Evolutionary conservation across 768 basidiomycete genomes (phyloP), one percentile per base, ranked within the genome.

Genomic region (Pleurotus salmoneostramineus): DNA sequence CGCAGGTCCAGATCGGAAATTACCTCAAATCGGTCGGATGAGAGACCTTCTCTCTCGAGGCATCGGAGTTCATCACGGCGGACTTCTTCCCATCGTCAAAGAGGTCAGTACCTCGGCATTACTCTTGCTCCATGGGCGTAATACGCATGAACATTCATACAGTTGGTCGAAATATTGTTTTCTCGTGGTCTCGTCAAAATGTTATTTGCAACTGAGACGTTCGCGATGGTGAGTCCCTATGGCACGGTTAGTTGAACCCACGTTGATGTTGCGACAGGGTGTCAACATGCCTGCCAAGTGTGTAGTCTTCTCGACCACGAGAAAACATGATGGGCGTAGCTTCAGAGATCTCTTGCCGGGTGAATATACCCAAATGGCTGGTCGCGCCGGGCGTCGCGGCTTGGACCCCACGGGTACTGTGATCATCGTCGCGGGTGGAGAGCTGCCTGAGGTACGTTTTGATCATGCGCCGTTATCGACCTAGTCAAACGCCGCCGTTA

Each of bases 251-350:
- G 7, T 14, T 15, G 17, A 44, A 56, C 56, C 37, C 7, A 31
- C 32, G 34, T 35, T 35, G 15, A 45, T 33, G 14, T n/a, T 32
- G 33, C 33, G n/a, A 33, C 46, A 98, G 95, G 97, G 97, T 50
- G 97, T 99, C 56, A 99, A 99, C 72, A 99, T 99, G 97, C 97
- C 97, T 15, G 93, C 97, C 2, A 90, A 87, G 78, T 95, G 89
- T 65, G 97, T 99, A 3, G 97, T 98, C 5, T 99, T 98, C 72
- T 95, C 97, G 3, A 87, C 83, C 46, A 95, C 91, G 52, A 82
- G 94, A 46, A 99, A 99, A 68, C 96, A 98, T 67, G 97, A 99
- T 63, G 97, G 97, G 4, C 83, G 86, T 32, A 87, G 74, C 63
- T 99, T 99, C 78, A 84, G 97, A 59, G 92, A 94, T 42, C 87